phyloP scores from a whole-genome alignment of 176 grass and related monocot species.

The Alloteropsis semialata region DNA sequence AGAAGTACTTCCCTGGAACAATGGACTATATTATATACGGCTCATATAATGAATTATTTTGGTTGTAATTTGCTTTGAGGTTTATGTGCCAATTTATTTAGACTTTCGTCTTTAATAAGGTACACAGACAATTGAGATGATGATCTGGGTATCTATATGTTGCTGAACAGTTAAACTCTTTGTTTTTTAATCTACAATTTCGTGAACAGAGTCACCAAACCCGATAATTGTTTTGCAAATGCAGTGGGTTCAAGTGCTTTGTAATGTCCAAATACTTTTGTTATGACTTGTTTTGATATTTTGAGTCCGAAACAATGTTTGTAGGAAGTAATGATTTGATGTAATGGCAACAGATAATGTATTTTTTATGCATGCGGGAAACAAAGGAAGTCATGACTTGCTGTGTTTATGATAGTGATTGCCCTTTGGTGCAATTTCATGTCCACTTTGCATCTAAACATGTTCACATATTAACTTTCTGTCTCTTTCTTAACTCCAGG shows the following conservation, averaged over 20 bases:
- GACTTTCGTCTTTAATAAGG: background rate
- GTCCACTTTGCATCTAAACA: background rate
- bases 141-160: background rate
- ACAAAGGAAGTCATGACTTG: background rate
- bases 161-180: background rate
- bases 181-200: background rate
- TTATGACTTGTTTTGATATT: background rate
- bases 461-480: background rate
- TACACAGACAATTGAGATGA: background rate
- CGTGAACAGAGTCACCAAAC: background rate
- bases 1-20: background rate
- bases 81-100: background rate
- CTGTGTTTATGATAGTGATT: background rate
- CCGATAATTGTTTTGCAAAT: background rate
- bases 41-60: background rate
- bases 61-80: background rate
- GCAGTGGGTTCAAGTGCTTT: background rate
- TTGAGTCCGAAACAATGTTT: background rate
- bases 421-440: background rate
- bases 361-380: background rate
- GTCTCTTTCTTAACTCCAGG: conserved; percentile 47
- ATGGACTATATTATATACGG: background rate
- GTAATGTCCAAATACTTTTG: background rate
- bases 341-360: background rate
- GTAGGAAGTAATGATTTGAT: background rate